phyloP scores from a whole-genome alignment of 2,329 filamentous ascomycete species.

The Alternaria sp. region DNA sequence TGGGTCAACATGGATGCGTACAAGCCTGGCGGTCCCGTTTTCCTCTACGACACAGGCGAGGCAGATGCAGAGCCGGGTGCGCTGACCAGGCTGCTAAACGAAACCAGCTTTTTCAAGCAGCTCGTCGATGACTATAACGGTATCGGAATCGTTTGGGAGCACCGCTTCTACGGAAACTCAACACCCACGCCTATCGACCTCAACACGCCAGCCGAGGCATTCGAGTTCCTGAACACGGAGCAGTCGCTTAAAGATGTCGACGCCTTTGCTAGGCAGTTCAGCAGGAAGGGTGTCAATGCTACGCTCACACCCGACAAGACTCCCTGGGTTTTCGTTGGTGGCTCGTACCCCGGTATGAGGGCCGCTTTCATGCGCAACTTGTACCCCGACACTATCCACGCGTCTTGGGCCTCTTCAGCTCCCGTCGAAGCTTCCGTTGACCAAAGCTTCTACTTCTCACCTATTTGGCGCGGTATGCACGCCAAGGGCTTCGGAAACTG shows the following conservation, averaged over 20 bases:
- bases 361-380: conserved; percentile 48
- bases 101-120: conserved; percentile 45
- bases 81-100: conserved; percentile 34
- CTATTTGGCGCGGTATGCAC: conserved; percentile 56
- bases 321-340: conserved; percentile 49
- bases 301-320: conserved; percentile 44
- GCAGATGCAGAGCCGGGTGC: conserved; percentile 35
- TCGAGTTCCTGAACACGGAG: conserved; percentile 48
- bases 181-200: conserved; percentile 41
- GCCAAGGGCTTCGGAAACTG: conserved; percentile 54
- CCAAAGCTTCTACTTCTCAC: conserved; percentile 60
- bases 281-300: conserved; percentile 40
- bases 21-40: conserved; percentile 46
- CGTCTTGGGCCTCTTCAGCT: conserved; percentile 46
- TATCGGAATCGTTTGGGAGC: conserved; percentile 50
- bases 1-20: conserved; percentile 45
- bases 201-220: conserved; percentile 41
- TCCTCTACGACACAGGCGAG: conserved; percentile 49
- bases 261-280: conserved; percentile 50
- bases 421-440: conserved; percentile 56
- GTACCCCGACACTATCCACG: conserved; percentile 49
- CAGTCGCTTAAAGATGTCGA: conserved; percentile 52
- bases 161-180: conserved; percentile 53
- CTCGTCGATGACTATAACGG: conserved; percentile 45
- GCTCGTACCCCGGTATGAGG: conserved; percentile 48